phyloP scores from a whole-genome alignment of 306 rosid species.

The Luffa aegyptiaca region DNA sequence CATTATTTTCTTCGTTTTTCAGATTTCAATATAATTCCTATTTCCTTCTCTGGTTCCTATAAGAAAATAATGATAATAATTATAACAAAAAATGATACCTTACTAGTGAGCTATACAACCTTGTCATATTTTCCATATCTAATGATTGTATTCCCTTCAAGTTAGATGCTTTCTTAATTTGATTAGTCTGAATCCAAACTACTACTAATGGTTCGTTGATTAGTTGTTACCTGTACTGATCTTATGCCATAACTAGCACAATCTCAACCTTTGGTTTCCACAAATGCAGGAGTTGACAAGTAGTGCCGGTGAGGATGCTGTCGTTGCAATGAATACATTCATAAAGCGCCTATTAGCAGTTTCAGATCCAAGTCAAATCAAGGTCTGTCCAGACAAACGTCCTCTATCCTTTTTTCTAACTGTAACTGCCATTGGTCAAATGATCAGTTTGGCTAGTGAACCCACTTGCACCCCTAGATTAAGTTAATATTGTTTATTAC shows the following conservation, averaged over 20 bases:
- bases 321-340: slow-evolving; percentile 88
- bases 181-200: neutral
- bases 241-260: neutral
- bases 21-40: neutral
- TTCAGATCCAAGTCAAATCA: slow-evolving; percentile 83
- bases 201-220: neutral
- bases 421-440: neutral
- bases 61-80: neutral
- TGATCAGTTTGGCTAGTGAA: neutral
- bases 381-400: slow-evolving; percentile 36
- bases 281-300: slow-evolving; percentile 67
- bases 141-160: neutral
- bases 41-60: neutral
- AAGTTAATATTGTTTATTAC: neutral
- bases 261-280: neutral
- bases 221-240: neutral
- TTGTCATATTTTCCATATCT: neutral
- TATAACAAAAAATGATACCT: neutral
- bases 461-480: neutral
- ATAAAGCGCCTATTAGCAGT: slow-evolving; percentile 89
- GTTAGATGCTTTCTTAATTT: neutral
- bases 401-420: neutral
- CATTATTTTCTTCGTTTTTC: neutral
- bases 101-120: neutral
- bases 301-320: slow-evolving; percentile 93